These are phyloP conservation scores for Venturia effusa DNA, from an alignment of 2,329 filamentous ascomycete genomes.

Conservation along the genomic window DNA sequence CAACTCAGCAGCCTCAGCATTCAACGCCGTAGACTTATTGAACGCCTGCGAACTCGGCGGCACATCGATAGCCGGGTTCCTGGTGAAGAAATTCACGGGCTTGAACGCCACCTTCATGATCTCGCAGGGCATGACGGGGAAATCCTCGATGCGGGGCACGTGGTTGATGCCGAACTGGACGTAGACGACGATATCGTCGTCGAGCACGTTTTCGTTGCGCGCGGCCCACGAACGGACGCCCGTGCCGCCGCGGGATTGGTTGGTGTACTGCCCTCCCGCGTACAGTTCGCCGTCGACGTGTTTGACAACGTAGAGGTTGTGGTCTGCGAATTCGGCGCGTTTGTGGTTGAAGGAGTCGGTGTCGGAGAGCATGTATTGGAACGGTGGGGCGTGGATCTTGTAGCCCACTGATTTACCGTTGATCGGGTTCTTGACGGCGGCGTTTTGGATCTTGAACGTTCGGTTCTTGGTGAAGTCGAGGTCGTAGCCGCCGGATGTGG, in stretches of 20 bases:
- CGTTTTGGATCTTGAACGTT: constrained; percentile 40
- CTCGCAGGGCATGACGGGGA: constrained; percentile 49
- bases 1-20: constrained; percentile 25
- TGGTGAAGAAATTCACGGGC: constrained; percentile 48
- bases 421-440: constrained; percentile 32
- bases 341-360: constrained; percentile 44
- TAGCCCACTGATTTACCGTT: constrained; percentile 38
- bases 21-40: constrained; percentile 29
- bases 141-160: constrained; percentile 44
- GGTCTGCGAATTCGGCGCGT: constrained; percentile 47
- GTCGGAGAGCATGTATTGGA: constrained; percentile 42
- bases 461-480: constrained; percentile 34
- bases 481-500: constrained; percentile 40
- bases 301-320: constrained; percentile 47
- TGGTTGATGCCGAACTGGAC: constrained; percentile 50
- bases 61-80: constrained; percentile 49
- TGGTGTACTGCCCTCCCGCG: constrained; percentile 49
- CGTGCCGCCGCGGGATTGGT: constrained; percentile 44
- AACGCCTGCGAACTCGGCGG: constrained; percentile 40
- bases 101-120: constrained; percentile 46
- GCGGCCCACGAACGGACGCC: constrained; percentile 39
- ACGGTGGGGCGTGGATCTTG: constrained; percentile 38
- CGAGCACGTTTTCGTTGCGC: constrained; percentile 42
- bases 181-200: constrained; percentile 46
- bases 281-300: constrained; percentile 49